Evolutionary conservation across 2,329 filamentous ascomycete species (phyloP).

Genomic region (Lachnellula subtilissima): DNA sequence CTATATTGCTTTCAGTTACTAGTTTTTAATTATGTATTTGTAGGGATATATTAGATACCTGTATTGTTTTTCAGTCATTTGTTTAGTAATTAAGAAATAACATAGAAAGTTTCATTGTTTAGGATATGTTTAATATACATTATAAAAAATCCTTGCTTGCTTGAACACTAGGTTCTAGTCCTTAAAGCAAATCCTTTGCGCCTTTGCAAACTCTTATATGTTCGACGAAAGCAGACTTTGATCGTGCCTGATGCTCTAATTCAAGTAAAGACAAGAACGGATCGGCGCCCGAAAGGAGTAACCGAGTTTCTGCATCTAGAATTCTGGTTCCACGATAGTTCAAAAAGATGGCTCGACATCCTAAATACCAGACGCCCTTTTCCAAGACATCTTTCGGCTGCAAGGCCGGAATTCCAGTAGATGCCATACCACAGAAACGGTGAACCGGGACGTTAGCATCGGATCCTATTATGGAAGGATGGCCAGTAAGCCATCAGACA

Average conservation of each 20-base stretch:
- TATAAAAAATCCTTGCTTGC: not conserved
- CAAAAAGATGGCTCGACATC: slow-evolving; percentile 2
- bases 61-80: not conserved
- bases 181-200: slow-evolving; percentile 1
- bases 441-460: not conserved
- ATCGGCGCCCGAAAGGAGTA: not conserved
- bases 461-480: not conserved
- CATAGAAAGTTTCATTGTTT: not conserved
- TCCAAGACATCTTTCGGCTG: not conserved
- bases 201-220: not conserved
- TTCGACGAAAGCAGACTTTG: not conserved
- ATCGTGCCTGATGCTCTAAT: slow-evolving; percentile 1
- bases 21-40: not conserved
- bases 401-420: not conserved
- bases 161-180: not conserved
- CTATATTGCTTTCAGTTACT: not conserved
- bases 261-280: not conserved
- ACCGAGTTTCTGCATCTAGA: not conserved
- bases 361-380: not conserved
- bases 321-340: not conserved
- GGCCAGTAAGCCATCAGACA: not conserved
- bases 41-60: not conserved
- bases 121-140: not conserved
- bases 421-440: slow-evolving; percentile 1
- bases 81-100: not conserved